phyloP scores from a whole-genome alignment of 208 protist genomes.

The Trypanosoma caninum region DNA sequence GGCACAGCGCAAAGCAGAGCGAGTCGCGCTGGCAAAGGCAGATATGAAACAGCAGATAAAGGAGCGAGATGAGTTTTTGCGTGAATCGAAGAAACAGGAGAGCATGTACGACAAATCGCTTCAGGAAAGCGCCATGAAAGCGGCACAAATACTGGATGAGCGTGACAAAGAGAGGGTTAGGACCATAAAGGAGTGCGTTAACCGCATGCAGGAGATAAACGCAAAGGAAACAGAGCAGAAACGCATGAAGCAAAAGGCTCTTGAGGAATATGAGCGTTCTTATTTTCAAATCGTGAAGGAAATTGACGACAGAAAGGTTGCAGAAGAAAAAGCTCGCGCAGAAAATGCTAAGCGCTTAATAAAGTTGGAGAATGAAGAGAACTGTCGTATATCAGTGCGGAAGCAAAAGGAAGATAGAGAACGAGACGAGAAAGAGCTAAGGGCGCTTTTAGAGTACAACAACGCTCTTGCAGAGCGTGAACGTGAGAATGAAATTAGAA shows the following conservation, averaged over 20 bases:
- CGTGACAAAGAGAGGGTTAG: constrained; percentile 32
- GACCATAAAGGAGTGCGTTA: constrained; percentile 59
- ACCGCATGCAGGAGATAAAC: constrained; percentile 61
- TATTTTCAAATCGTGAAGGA: constrained; percentile 45
- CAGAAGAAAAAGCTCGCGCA: constrained; percentile 53
- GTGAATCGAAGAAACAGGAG: constrained; percentile 44
- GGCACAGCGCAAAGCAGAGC: constrained; percentile 58
- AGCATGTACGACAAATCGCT: constrained; percentile 45
- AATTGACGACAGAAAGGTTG: constrained; percentile 46
- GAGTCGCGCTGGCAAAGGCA: constrained; percentile 51
- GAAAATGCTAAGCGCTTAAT: constrained; percentile 56
- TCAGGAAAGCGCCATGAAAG: constrained; percentile 39
- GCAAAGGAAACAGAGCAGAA: constrained; percentile 52
- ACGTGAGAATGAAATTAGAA: constrained; percentile 35
- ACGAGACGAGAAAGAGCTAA: constrained; percentile 52
- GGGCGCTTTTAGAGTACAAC: constrained; percentile 53
- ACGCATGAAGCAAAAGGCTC: constrained; percentile 28
- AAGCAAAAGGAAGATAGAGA: constrained; percentile 26
- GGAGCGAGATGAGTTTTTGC: constrained; percentile 45
- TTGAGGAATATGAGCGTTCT: constrained; percentile 44
- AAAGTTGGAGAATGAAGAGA: constrained; percentile 68
- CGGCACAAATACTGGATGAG: constrained; percentile 41
- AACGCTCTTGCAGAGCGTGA: constrained; percentile 50
- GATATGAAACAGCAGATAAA: constrained; percentile 66
- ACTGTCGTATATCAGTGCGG: constrained; percentile 35